Percentiles rank a stretch among this genome's conserved stretches.
These are phyloP conservation scores for Botryobasidium botryosum DNA, from an alignment of 768 basidiomycete genomes.

Conservation along the genomic window DNA sequence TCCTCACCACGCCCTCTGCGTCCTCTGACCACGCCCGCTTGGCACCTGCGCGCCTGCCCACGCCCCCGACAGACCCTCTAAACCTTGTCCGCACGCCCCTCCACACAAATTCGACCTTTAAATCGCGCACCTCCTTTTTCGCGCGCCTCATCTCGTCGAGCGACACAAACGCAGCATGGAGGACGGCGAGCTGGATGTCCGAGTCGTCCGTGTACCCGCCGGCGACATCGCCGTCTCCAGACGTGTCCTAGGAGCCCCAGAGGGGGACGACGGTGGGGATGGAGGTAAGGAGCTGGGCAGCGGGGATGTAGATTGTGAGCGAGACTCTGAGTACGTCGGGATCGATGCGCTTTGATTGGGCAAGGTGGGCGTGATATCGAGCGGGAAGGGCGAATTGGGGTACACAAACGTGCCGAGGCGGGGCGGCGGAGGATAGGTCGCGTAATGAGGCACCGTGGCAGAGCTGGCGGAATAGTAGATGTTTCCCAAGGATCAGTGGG, in stretches of 20 bases:
- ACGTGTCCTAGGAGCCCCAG: neutral
- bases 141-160: constrained; percentile 10
- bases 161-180: constrained; percentile 8
- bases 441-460: neutral
- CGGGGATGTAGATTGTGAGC: neutral
- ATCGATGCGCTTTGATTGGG: no score
- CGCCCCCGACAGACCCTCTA: constrained; percentile 1
- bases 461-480: neutral
- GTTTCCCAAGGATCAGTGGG: neutral
- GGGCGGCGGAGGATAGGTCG: constrained; percentile 6
- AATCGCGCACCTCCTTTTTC: constrained; percentile 4
- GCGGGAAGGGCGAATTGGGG: constrained; percentile 9
- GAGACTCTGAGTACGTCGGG: neutral
- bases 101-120: constrained; percentile 3
- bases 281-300: neutral
- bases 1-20: constrained; percentile 2
- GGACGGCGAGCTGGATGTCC: constrained; percentile 8
- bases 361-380: neutral
- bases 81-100: constrained; percentile 8
- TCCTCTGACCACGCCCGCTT: neutral
- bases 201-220: constrained; percentile 12
- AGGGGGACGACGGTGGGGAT: neutral
- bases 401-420: constrained; percentile 10
- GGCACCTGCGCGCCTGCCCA: neutral
- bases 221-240: constrained; percentile 2